Conservation (phyloP, 2,329 filamentous ascomycete species). For the Stagonosporopsis tanaceti region DNA sequence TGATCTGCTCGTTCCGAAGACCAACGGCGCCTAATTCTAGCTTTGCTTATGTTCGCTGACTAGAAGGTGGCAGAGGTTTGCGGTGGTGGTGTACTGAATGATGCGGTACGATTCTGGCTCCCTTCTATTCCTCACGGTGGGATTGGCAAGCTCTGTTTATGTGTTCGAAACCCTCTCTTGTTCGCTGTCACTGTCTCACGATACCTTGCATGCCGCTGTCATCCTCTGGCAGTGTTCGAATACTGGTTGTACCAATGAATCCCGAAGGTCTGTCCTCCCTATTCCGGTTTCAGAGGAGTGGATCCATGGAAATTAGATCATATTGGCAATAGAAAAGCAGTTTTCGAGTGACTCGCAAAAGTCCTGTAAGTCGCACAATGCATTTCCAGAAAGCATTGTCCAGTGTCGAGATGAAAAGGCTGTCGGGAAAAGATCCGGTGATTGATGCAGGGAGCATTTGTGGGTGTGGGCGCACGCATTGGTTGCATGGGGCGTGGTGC, state of each 20-base stretch:
- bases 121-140: conserved; percentile 4
- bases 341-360: conserved; percentile 7
- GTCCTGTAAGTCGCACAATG: conserved; percentile 14
- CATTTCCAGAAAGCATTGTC: background rate
- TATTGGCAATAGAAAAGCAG: conserved; percentile 15
- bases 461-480: conserved; percentile 2
- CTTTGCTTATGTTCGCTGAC: conserved; percentile 15
- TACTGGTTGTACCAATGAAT: conserved; percentile 8
- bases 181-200: conserved; percentile 14
- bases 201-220: conserved; percentile 18
- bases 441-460: conserved; percentile 7
- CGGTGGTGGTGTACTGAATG: conserved; percentile 3
- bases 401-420: background rate
- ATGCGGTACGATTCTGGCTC: conserved; percentile 3
- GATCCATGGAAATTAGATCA: conserved; percentile 15
- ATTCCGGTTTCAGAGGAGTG: conserved; percentile 16
- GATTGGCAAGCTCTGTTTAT: conserved; percentile 7
- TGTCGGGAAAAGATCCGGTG: background rate
- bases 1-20: conserved; percentile 29
- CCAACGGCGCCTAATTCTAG: conserved; percentile 25
- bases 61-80: background rate
- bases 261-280: conserved; percentile 12
- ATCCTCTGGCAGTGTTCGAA: conserved; percentile 9
- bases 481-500: background rate
- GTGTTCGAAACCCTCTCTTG: background rate